Evolutionary conservation across 2,329 filamentous ascomycete species (phyloP).

Genomic region (Xylariomycetidae sp.): DNA sequence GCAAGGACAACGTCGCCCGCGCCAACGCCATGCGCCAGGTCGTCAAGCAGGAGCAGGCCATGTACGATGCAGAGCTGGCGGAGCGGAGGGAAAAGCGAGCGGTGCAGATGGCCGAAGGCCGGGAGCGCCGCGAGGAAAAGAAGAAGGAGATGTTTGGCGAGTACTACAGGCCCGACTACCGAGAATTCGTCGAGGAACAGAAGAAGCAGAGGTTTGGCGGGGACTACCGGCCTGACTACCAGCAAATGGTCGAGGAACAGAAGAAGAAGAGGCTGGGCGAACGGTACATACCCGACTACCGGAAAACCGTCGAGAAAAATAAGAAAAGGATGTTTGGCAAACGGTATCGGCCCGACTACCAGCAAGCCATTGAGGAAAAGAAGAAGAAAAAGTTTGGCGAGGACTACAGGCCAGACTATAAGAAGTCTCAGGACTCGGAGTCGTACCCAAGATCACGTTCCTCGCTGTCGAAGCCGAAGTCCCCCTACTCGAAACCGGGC

Average conservation of each 20-base stretch:
- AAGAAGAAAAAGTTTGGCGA: no score
- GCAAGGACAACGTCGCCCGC: constrained; percentile 19
- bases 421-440: no score
- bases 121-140: not conserved
- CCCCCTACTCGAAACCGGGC: no score
- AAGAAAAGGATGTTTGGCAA: no score
- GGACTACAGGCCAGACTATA: no score
- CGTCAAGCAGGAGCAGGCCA: constrained; percentile 17
- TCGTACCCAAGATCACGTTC: no score
- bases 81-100: constrained; percentile 6
- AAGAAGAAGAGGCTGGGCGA: not conserved
- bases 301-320: no score
- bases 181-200: not conserved
- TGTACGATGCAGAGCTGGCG: constrained; percentile 17
- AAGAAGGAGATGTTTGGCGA: not conserved
- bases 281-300: no score
- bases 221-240: not conserved
- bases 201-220: not conserved
- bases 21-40: constrained; percentile 24
- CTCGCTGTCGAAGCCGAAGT: no score
- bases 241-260: not conserved
- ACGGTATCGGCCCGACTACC: no score
- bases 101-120: not conserved
- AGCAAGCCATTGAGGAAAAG: no score
- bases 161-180: not conserved